A percentile compares a stretch with the other conserved stretches of the same genome.
Conservation (phyloP, 2,329 filamentous ascomycete genomes). For the Coniochaeta prunicola region DNA sequence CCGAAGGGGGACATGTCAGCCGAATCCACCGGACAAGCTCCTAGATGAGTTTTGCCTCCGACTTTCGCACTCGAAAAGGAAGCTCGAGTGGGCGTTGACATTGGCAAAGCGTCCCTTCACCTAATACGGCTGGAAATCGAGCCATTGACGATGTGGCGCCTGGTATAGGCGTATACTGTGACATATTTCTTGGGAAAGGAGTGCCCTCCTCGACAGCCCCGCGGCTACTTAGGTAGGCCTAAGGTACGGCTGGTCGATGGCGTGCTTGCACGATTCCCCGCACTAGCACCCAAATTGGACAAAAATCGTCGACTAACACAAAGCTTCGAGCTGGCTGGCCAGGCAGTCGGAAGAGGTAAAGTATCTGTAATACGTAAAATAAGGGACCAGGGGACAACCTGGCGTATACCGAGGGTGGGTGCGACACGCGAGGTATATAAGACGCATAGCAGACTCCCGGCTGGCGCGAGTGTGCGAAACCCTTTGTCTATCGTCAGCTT, state of each 20-base stretch:
- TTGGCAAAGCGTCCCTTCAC: background rate
- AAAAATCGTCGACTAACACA: background rate
- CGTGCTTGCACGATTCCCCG: slow-evolving; percentile 22
- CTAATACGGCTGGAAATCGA: background rate
- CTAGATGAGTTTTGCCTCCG: background rate
- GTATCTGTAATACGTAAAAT: background rate
- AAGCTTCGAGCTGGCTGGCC: background rate
- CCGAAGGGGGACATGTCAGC: background rate
- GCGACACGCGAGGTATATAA: background rate
- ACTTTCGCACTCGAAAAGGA: background rate
- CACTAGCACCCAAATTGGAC: slow-evolving; percentile 16
- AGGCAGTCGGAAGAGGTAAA: background rate
- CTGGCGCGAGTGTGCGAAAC: background rate
- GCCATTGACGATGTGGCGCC: no score
- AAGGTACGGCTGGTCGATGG: slow-evolving; percentile 22
- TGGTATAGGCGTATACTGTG: no score
- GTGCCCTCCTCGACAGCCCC: background rate
- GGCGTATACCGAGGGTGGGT: background rate
- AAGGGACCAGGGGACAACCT: background rate
- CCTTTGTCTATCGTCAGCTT: background rate
- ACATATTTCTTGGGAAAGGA: background rate
- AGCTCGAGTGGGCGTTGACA: background rate
- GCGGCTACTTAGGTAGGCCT: no score
- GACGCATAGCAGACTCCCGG: background rate
- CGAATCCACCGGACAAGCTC: background rate